phyloP scores from a whole-genome alignment of 2,329 filamentous ascomycete species.

The Alternaria triticina region DNA sequence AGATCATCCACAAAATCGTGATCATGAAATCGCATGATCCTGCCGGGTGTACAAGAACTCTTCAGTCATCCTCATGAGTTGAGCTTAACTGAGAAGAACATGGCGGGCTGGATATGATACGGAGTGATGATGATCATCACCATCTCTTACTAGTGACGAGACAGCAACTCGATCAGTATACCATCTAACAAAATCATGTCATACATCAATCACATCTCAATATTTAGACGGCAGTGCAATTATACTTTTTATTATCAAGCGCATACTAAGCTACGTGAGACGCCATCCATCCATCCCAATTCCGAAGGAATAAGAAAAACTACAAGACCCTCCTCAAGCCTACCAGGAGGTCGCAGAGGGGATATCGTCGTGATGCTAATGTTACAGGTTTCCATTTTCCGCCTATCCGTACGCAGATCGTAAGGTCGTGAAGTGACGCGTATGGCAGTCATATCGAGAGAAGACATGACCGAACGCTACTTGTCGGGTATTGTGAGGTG shows the following conservation, averaged over 20 bases:
- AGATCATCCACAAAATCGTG: too few species aligned
- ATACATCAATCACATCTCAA: neutral
- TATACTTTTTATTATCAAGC: slow-evolving; percentile 26
- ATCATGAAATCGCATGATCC: too few species aligned
- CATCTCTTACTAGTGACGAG: neutral
- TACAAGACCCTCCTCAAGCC: slow-evolving; percentile 23
- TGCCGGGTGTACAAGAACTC: too few species aligned
- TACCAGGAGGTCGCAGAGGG: slow-evolving; percentile 22
- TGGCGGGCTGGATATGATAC: neutral
- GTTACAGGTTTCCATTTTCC: slow-evolving; percentile 28
- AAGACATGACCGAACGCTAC: slow-evolving; percentile 12
- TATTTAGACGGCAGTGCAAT: neutral
- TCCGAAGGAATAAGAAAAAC: slow-evolving; percentile 15
- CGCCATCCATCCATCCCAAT: slow-evolving; percentile 18
- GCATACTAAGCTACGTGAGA: slow-evolving; percentile 27
- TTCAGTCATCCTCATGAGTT: too few species aligned
- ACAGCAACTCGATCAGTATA: too few species aligned
- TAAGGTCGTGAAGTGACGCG: slow-evolving; percentile 29
- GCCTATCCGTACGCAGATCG: slow-evolving; percentile 26
- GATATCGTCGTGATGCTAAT: slow-evolving; percentile 34
- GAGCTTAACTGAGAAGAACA: too few species aligned
- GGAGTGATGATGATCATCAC: neutral
- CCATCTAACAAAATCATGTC: neutral
- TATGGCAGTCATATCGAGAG: slow-evolving; percentile 10
- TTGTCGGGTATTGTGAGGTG: slow-evolving; percentile 13